Percentiles rank a stretch among this genome's conserved stretches.
phyloP scores from a whole-genome alignment of 2,329 filamentous ascomycete species.

The Xylaria sp. region DNA sequence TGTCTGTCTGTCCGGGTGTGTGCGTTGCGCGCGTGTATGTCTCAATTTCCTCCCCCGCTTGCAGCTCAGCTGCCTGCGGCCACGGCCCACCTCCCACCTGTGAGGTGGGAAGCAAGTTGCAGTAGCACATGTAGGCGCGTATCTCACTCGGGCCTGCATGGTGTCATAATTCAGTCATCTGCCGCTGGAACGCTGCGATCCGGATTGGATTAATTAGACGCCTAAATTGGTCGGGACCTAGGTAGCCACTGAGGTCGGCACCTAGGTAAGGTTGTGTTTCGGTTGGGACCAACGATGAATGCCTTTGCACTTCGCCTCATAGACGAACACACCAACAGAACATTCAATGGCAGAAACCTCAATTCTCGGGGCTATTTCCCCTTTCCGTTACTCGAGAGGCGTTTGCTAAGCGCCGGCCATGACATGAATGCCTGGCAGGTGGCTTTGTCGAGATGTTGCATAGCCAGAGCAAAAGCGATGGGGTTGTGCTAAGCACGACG shows the following conservation, averaged over 20 bases:
- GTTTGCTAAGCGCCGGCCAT: neutral
- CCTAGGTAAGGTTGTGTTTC: too few relatives aligned
- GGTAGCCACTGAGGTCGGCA: too few relatives aligned
- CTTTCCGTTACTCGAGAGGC: neutral
- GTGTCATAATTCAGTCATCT: slow-evolving; percentile 9
- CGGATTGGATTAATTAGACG: slow-evolving; percentile 15
- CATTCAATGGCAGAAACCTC: neutral
- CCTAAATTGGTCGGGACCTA: too few relatives aligned
- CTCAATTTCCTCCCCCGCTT: neutral
- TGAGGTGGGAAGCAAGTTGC: neutral
- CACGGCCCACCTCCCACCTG: neutral
- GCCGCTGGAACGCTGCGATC: neutral
- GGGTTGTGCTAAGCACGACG: neutral
- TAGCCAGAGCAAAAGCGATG: too few relatives aligned
- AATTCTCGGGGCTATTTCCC: neutral
- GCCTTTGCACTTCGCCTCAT: neutral
- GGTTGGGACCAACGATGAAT: too few relatives aligned
- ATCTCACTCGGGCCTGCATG: slow-evolving; percentile 16
- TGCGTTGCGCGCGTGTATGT: neutral
- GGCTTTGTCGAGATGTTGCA: too few relatives aligned
- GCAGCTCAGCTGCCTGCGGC: neutral
- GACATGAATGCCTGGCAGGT: too few relatives aligned
- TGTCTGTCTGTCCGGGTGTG: too few relatives aligned
- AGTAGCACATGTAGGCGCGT: slow-evolving; percentile 12
- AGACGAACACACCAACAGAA: neutral